Conservation (phyloP, 2,329 filamentous ascomycete genomes). For the Diaporthe aspalathi region DNA sequence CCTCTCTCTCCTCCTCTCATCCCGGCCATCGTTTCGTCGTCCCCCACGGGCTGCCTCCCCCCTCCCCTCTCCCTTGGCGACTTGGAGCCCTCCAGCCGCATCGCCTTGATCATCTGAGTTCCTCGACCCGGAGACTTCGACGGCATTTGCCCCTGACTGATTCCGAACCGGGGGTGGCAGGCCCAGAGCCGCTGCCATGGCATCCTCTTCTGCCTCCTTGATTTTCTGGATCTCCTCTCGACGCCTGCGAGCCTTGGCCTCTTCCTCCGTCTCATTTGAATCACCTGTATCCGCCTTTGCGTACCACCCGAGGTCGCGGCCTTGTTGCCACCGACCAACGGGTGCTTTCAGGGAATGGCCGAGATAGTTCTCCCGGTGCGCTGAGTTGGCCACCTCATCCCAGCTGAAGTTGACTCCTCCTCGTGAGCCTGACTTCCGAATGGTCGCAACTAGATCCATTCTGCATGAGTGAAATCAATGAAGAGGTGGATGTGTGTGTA, state of each 20-base stretch:
- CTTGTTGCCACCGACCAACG: slow-evolving; percentile 91
- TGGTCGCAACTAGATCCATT: slow-evolving; percentile 94
- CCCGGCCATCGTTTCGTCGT: slow-evolving; percentile 41
- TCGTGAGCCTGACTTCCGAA: slow-evolving; percentile 90
- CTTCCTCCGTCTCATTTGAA: slow-evolving; percentile 67
- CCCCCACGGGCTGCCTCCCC: slow-evolving; percentile 34
- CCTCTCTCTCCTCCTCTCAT: slow-evolving; percentile 40
- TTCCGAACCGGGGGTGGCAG: slow-evolving; percentile 75
- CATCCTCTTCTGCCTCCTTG: slow-evolving; percentile 94
- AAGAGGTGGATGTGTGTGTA: not conserved
- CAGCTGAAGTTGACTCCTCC: slow-evolving; percentile 97
- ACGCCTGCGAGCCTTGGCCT: slow-evolving; percentile 69
- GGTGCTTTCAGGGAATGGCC: slow-evolving; percentile 93
- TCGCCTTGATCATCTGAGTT: slow-evolving; percentile 46
- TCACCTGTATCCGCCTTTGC: slow-evolving; percentile 64
- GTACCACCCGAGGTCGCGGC: slow-evolving; percentile 75
- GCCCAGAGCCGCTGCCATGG: slow-evolving; percentile 84
- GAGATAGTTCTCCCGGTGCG: slow-evolving; percentile 89
- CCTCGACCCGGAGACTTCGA: slow-evolving; percentile 67
- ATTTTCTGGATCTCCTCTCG: slow-evolving; percentile 83
- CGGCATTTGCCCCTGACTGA: slow-evolving; percentile 72
- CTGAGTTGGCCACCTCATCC: slow-evolving; percentile 89
- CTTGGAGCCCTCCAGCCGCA: slow-evolving; percentile 47
- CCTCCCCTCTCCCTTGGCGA: slow-evolving; percentile 39
- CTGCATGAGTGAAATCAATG: not conserved